These are phyloP conservation scores for Vitellaria paradoxa DNA, from an alignment of 179 eudicot genomes.

Conservation along the genomic window DNA sequence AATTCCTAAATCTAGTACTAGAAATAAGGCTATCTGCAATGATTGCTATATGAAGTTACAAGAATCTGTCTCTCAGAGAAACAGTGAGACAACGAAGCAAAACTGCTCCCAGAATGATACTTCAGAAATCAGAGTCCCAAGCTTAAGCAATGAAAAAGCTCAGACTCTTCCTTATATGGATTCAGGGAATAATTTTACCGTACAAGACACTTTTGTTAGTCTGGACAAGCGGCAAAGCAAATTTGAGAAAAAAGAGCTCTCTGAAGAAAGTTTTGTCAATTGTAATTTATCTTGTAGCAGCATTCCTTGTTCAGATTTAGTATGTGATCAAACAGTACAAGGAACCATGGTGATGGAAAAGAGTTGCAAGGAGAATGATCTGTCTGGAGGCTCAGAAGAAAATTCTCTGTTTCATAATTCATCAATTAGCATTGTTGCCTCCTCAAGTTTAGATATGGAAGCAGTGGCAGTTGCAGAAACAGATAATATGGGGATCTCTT, in stretches of 20 bases:
- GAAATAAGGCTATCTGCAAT: slow-evolving; percentile 21
- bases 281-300: slow-evolving; percentile 11
- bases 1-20: slow-evolving; percentile 30
- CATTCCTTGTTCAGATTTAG: slow-evolving; percentile 18
- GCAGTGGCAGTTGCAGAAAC: slow-evolving; percentile 18
- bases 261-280: slow-evolving; percentile 17
- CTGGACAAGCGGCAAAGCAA: slow-evolving; percentile 9
- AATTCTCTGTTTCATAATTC: slow-evolving; percentile 5
- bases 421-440: slow-evolving; percentile 5
- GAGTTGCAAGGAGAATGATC: slow-evolving; percentile 13
- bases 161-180: not conserved
- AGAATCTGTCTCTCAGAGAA: slow-evolving; percentile 23
- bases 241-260: slow-evolving; percentile 11
- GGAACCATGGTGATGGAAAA: slow-evolving; percentile 3
- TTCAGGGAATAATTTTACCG: slow-evolving; percentile 4
- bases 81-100: not conserved
- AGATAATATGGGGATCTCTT: slow-evolving; percentile 7
- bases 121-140: slow-evolving; percentile 5
- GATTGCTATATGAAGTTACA: slow-evolving; percentile 30
- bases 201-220: not conserved
- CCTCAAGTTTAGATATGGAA: slow-evolving; percentile 10
- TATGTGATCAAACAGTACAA: slow-evolving; percentile 10
- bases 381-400: not conserved
- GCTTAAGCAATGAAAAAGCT: not conserved
- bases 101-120: slow-evolving; percentile 6